Evolutionary conservation across 176 grass and related monocot species (phyloP).

Genomic region (Poa annua): DNA sequence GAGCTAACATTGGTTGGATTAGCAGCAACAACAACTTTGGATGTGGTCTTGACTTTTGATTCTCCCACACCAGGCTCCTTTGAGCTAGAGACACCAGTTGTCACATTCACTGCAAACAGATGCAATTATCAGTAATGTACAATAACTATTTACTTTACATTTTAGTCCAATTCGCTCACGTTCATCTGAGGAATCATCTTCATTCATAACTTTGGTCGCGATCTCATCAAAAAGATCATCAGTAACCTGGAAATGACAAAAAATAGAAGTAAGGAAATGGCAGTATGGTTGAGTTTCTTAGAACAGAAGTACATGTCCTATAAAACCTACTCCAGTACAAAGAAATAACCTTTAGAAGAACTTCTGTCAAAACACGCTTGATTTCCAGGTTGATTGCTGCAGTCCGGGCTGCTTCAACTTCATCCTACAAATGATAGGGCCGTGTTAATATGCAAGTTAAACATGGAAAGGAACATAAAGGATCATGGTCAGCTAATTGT

Average conservation of each 20-base stretch:
- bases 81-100: conserved; percentile 38
- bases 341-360: conserved; percentile 81
- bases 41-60: conserved; percentile 49
- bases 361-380: conserved; percentile 94
- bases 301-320: conserved; percentile 7
- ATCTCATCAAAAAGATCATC: conserved; percentile 98
- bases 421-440: conserved; percentile 61
- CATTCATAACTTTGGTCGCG: conserved; percentile 82
- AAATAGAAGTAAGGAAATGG: conserved; percentile 15
- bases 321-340: conserved; percentile 12
- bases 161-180: conserved; percentile 50
- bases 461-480: not conserved
- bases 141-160: conserved; percentile 32
- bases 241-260: conserved; percentile 70
- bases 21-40: conserved; percentile 53
- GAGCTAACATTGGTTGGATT: conserved; percentile 41
- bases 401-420: conserved; percentile 58
- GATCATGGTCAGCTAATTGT: not conserved
- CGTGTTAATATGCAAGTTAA: conserved; percentile 23
- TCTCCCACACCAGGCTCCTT: conserved; percentile 45
- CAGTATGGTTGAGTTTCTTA: conserved; percentile 15
- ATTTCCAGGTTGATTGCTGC: conserved; percentile 90
- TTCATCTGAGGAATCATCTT: conserved; percentile 72
- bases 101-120: conserved; percentile 61
- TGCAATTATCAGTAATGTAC: conserved; percentile 39